Conservation (phyloP, 441 rosid genomes). For the Euphorbia corollata region DNA sequence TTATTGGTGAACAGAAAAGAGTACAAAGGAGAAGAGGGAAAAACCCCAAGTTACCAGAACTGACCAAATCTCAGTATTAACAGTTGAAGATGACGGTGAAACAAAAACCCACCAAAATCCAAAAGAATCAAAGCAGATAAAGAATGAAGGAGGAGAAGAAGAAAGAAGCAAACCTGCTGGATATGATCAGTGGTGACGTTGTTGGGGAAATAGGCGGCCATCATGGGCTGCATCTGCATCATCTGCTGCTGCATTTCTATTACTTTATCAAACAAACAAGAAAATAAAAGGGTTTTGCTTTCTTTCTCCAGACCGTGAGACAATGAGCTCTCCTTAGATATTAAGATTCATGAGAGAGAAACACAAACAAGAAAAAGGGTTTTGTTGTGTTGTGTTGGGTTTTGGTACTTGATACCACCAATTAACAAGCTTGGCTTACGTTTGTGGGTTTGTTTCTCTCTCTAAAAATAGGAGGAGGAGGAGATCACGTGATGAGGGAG, state of each 20-base stretch:
- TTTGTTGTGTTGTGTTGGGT: neutral
- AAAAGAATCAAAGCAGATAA: neutral
- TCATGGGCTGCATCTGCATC: conserved; percentile 99
- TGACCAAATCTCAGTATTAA: conserved; percentile 14
- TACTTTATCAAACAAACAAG: conserved; percentile 10
- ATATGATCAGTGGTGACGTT: conserved; percentile 99
- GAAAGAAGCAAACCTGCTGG: conserved; percentile 57
- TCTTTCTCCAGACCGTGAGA: conserved; percentile 6
- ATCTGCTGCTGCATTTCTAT: conserved; percentile 91
- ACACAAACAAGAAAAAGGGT: neutral
- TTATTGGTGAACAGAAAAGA: conserved; percentile 14
- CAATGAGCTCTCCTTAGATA: conserved; percentile 6
- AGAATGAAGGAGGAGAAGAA: neutral
- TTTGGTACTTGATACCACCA: neutral
- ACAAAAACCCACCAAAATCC: neutral
- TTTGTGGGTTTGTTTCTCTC: conserved; percentile 18
- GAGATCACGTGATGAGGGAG: conserved; percentile 47
- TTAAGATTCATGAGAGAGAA: conserved; percentile 11
- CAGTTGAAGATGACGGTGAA: neutral
- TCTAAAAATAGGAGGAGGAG: conserved; percentile 15
- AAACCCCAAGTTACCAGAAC: conserved; percentile 6
- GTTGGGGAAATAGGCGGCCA: conserved; percentile 96
- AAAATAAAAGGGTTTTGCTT: conserved; percentile 21
- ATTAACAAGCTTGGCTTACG: neutral
- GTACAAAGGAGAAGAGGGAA: neutral